These are phyloP conservation scores for Oryza punctata DNA, from an alignment of 176 grass and related monocot genomes.

Conservation along the genomic window DNA sequence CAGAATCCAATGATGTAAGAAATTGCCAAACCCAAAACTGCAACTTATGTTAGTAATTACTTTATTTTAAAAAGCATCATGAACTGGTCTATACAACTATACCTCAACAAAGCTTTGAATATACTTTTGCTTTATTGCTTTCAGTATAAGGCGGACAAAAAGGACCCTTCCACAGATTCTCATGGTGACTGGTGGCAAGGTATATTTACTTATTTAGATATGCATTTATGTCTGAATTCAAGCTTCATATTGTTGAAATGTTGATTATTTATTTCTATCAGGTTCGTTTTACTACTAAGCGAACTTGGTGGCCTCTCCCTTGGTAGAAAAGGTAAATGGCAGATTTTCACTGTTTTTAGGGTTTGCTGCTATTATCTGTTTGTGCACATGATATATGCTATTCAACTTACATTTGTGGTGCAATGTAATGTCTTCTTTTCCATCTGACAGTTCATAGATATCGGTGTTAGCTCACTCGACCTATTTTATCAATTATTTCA, in stretches of 20 bases:
- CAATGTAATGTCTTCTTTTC: neutral
- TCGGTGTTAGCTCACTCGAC: slow-evolving; percentile 6
- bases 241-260: slow-evolving; percentile 14
- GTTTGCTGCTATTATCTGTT: slow-evolving; percentile 2
- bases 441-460: slow-evolving; percentile 18
- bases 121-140: slow-evolving; percentile 20
- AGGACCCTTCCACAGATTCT: slow-evolving; percentile 64
- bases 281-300: slow-evolving; percentile 94
- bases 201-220: slow-evolving; percentile 36
- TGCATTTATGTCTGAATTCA: slow-evolving; percentile 14
- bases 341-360: neutral
- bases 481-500: neutral
- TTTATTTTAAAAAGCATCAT: neutral
- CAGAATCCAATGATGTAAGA: slow-evolving; percentile 48
- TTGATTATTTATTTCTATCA: slow-evolving; percentile 45
- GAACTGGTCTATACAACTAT: slow-evolving; percentile 9
- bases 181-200: slow-evolving; percentile 99
- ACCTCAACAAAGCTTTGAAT: neutral
- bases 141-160: slow-evolving; percentile 61
- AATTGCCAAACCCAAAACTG: neutral
- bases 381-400: slow-evolving; percentile 11
- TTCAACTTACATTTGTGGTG: neutral
- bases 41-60: neutral
- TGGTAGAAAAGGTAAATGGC: slow-evolving; percentile 44
- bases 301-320: slow-evolving; percentile 33